These are phyloP conservation scores for Penicillium sp. DNA, from an alignment of 2,329 filamentous ascomycete genomes.

Conservation along the genomic window DNA sequence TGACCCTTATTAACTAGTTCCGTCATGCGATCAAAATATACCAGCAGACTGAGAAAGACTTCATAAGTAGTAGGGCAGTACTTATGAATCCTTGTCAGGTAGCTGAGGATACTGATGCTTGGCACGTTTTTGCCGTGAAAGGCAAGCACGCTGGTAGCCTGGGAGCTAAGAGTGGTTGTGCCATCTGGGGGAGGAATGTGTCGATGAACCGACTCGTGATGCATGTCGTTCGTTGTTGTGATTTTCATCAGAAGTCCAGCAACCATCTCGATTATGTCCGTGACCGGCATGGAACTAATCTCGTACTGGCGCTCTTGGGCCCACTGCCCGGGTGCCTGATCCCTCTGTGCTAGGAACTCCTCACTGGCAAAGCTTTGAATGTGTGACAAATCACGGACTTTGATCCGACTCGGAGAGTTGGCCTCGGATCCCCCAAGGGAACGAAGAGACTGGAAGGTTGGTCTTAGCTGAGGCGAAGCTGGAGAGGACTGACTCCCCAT, in stretches of 20 bases:
- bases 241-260: constrained; percentile 93
- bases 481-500: constrained; percentile 35
- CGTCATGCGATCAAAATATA: constrained; percentile 99
- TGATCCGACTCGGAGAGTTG: constrained; percentile 55
- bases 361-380: constrained; percentile 80
- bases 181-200: constrained; percentile 55
- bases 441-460: constrained; percentile 38
- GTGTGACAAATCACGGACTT: constrained; percentile 79
- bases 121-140: constrained; percentile 98
- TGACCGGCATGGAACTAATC: constrained; percentile 93
- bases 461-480: constrained; percentile 39
- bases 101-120: constrained; percentile 92
- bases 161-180: constrained; percentile 50
- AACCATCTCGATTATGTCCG: constrained; percentile 98
- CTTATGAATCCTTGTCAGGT: constrained; percentile 90
- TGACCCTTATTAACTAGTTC: constrained; percentile 82
- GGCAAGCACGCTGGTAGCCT: constrained; percentile 69
- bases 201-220: constrained; percentile 83
- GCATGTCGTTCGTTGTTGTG: constrained; percentile 86
- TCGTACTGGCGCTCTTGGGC: constrained; percentile 63
- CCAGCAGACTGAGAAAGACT: constrained; percentile 85
- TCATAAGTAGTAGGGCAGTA: constrained; percentile 98
- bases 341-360: constrained; percentile 55
- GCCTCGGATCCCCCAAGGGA: constrained; percentile 37
- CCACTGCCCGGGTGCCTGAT: constrained; percentile 37